phyloP scores from a whole-genome alignment of 192 early-diverging fungal species.

The Obelidium mucronatum region DNA sequence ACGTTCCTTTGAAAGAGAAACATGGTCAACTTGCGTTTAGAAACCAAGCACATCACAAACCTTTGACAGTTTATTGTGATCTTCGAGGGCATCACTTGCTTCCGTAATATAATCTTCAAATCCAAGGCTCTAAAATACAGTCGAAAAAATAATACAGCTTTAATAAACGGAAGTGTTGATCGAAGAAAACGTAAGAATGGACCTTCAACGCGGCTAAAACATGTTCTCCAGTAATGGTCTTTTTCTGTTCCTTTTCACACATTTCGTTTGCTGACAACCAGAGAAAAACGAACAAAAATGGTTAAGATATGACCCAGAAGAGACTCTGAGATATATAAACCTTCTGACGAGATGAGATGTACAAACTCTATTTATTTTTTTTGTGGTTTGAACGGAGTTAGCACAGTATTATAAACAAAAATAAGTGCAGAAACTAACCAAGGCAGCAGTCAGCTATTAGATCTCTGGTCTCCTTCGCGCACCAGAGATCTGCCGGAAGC shows the following conservation, averaged over 20 bases:
- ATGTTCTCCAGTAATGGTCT: slow-evolving; percentile 98
- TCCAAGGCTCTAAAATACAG: slow-evolving; percentile 69
- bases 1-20: slow-evolving; percentile 86
- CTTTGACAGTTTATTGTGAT: slow-evolving; percentile 88
- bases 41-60: slow-evolving; percentile 43
- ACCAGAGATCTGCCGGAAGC: slow-evolving; percentile 88
- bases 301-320: neutral
- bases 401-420: too few relatives aligned
- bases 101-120: slow-evolving; percentile 92
- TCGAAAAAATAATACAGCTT: too few relatives aligned
- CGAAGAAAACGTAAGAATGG: too few relatives aligned
- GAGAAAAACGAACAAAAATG: slow-evolving; percentile 13
- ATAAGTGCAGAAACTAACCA: too few relatives aligned
- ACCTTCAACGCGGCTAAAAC: slow-evolving; percentile 87
- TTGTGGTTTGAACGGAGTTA: too few relatives aligned
- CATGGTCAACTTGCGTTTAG: slow-evolving; percentile 47
- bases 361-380: slow-evolving; percentile 79
- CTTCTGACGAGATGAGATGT: slow-evolving; percentile 89
- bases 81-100: slow-evolving; percentile 86
- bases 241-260: slow-evolving; percentile 95
- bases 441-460: slow-evolving; percentile 95
- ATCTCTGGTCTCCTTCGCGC: slow-evolving; percentile 96
- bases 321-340: slow-evolving; percentile 22
- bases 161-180: too few relatives aligned
- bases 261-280: slow-evolving; percentile 81